Conservation (phyloP, 208 protist genomes). For the Leishmania turanica region DNA sequence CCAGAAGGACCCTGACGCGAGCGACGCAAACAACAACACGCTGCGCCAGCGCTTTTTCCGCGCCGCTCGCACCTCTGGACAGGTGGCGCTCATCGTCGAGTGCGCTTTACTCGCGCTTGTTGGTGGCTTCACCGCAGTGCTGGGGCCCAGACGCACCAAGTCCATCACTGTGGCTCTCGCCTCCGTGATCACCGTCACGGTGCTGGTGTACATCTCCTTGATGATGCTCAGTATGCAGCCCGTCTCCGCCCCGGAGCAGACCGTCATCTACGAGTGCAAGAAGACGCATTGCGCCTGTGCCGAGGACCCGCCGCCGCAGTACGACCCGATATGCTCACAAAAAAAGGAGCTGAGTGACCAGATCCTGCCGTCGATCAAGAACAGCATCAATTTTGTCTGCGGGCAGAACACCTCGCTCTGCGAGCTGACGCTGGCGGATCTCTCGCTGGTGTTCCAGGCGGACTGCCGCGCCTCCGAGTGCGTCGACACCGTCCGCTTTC, state of each 20-base stretch:
- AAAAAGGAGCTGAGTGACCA: conserved; percentile 41
- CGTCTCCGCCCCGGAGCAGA: conserved; percentile 5
- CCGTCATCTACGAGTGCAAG: conserved; percentile 66
- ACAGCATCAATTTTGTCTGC: conserved; percentile 63
- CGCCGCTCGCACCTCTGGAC: conserved; percentile 31
- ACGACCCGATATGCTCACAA: conserved; percentile 70
- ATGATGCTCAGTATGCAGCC: conserved; percentile 70
- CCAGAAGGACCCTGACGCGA: conserved; percentile 12
- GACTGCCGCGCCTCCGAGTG: conserved; percentile 78
- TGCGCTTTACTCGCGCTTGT: conserved; percentile 56
- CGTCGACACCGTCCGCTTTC: conserved; percentile 57
- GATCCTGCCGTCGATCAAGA: conserved; percentile 64
- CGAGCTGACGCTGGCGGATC: conserved; percentile 58
- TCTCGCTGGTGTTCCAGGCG: conserved; percentile 67
- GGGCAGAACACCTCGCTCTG: conserved; percentile 35
- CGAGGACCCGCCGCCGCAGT: conserved; percentile 58
- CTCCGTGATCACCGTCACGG: conserved; percentile 32
- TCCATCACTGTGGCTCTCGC: conserved; percentile 40
- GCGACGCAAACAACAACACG: conserved; percentile 12
- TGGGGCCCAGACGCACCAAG: conserved; percentile 41
- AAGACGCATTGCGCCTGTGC: conserved; percentile 68
- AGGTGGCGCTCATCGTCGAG: conserved; percentile 51
- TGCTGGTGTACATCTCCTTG: conserved; percentile 57
- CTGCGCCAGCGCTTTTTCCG: conserved; percentile 37
- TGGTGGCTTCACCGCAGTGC: conserved; percentile 36